phyloP scores from a whole-genome alignment of 306 rosid genomes.

The Biancaea sappan region DNA sequence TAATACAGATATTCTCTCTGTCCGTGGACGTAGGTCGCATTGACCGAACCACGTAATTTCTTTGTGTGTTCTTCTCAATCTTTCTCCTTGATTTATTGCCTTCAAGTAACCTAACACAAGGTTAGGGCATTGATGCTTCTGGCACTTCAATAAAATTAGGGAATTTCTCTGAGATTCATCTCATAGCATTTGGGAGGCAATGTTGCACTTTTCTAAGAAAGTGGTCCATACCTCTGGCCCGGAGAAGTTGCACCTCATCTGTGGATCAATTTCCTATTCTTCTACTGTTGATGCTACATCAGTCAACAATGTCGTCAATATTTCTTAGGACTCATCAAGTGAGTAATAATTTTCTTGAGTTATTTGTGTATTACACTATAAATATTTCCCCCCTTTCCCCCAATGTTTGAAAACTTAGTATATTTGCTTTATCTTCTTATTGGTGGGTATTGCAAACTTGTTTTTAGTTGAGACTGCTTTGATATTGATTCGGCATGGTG shows the following conservation, averaged over 20 bases:
- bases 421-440: conserved; percentile 7
- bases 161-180: conserved; percentile 35
- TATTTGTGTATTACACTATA: background rate
- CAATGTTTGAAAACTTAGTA: conserved; percentile 1
- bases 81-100: no score
- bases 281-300: conserved; percentile 26
- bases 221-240: conserved; percentile 13
- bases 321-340: conserved; percentile 36
- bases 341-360: background rate
- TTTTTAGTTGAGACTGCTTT: conserved; percentile 69
- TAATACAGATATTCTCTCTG: no score
- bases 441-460: conserved; percentile 3
- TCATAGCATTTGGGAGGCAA: conserved; percentile 29
- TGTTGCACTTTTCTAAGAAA: conserved; percentile 17
- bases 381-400: background rate
- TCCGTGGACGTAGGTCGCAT: no score
- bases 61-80: no score
- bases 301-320: conserved; percentile 14
- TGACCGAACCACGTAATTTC: no score
- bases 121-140: conserved; percentile 23
- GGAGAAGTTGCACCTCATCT: conserved; percentile 1
- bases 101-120: no score
- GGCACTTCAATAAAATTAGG: conserved; percentile 22
- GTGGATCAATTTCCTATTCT: conserved; percentile 36
- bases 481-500: conserved; percentile 92